Conservation (phyloP, 176 grass and related monocot genomes). For the Chrysopogon serrulatus region DNA sequence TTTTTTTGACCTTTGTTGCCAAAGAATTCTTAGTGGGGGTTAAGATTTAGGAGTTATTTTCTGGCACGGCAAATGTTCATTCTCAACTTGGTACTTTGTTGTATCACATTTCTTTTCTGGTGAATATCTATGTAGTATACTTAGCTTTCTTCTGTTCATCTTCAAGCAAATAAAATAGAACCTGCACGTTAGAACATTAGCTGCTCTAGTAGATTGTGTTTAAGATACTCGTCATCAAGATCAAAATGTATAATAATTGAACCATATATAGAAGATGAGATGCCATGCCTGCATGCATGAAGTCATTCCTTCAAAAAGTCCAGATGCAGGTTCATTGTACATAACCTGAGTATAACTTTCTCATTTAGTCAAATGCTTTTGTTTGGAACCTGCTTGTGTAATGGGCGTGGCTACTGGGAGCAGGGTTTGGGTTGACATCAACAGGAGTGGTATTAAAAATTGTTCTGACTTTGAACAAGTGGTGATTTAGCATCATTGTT, state of each 20-base stretch:
- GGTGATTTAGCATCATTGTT: not conserved
- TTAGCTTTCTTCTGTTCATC: not conserved
- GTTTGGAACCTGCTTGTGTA: slow-evolving; percentile 10
- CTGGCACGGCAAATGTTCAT: too few species aligned
- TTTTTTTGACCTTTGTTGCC: too few species aligned
- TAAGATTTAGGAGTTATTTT: too few species aligned
- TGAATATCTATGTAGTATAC: not conserved
- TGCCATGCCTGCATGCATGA: not conserved
- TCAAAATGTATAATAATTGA: not conserved
- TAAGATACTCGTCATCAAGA: slow-evolving; percentile 7
- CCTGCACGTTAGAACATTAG: not conserved
- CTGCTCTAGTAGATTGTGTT: slow-evolving; percentile 4
- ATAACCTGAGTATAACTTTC: not conserved
- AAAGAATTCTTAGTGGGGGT: too few species aligned
- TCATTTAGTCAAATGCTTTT: slow-evolving; percentile 8
- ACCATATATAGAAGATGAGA: not conserved
- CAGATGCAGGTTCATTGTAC: slow-evolving; percentile 14
- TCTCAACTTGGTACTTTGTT: too few species aligned
- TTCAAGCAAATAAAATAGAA: not conserved
- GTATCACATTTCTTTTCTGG: too few species aligned
- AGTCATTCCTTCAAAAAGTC: not conserved
- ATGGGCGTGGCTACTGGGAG: not conserved
- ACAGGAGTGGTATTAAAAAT: not conserved
- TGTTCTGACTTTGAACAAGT: not conserved
- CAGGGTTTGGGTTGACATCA: slow-evolving; percentile 15